A percentile compares a stretch with the other conserved stretches of the same genome.
Conservation (phyloP, 1,284 basidiomycete genomes). For the Apiotrichum laibachii region DNA sequence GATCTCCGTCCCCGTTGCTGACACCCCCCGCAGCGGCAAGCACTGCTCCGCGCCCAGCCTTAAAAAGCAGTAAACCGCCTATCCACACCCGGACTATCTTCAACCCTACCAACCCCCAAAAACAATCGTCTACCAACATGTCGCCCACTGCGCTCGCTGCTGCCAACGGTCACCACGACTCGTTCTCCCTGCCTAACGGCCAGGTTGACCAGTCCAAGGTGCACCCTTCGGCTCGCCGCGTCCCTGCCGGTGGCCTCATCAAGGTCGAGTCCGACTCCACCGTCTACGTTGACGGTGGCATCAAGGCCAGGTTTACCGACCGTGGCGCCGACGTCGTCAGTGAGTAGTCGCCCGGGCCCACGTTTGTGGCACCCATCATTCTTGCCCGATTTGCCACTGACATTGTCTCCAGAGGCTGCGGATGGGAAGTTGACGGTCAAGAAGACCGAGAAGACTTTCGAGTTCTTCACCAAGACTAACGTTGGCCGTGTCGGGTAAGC, state of each 20-base stretch:
- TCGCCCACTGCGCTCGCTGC: conserved; percentile 49
- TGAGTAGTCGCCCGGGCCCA: conserved; percentile 27
- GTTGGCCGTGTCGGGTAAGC: conserved; percentile 90
- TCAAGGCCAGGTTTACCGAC: conserved; percentile 79
- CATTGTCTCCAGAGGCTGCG: conserved; percentile 49
- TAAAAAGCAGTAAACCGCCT: conserved; percentile 36
- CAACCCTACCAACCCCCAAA: conserved; percentile 8
- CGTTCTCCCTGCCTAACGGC: conserved; percentile 59
- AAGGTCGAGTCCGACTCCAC: conserved; percentile 81
- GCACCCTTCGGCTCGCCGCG: conserved; percentile 81
- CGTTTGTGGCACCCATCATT: neutral
- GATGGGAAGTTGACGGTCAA: conserved; percentile 69
- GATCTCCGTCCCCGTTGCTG: conserved; percentile 3
- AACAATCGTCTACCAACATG: conserved; percentile 33
- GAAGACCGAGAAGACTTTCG: conserved; percentile 70
- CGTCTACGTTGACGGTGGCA: conserved; percentile 70
- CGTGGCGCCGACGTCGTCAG: conserved; percentile 69
- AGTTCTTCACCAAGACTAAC: conserved; percentile 87
- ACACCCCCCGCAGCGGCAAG: conserved; percentile 44
- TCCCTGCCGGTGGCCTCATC: conserved; percentile 60
- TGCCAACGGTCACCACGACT: conserved; percentile 41
- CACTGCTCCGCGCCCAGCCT: conserved; percentile 51
- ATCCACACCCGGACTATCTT: conserved; percentile 13
- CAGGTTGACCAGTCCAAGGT: conserved; percentile 63
- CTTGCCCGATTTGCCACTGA: neutral